Conservation (phyloP, 805 yeast species). For the Wickerhamomyces hampshirensis region DNA sequence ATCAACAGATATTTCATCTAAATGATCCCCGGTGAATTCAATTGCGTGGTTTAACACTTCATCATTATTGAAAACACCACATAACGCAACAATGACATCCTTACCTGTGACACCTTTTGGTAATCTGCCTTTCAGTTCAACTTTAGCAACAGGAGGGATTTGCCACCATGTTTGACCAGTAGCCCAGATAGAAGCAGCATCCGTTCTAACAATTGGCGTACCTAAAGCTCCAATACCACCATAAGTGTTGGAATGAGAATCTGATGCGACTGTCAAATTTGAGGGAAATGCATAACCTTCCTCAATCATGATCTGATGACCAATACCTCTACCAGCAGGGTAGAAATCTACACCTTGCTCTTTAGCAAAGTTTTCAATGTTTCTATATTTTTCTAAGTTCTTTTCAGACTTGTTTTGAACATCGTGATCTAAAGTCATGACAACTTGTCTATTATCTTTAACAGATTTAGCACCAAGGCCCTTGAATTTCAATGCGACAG, state of each 20-base stretch:
- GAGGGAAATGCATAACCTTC: slow-evolving; percentile 98
- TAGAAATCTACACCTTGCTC: slow-evolving; percentile 93
- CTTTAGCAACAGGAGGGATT: slow-evolving; percentile 97
- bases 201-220: slow-evolving; percentile 97
- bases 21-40: slow-evolving; percentile 84
- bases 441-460: slow-evolving; percentile 84
- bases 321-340: slow-evolving; percentile 99
- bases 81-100: slow-evolving; percentile 92
- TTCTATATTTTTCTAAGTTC: slow-evolving; percentile 80
- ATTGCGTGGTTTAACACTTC: slow-evolving; percentile 92
- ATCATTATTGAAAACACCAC: slow-evolving; percentile 90
- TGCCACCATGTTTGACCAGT: slow-evolving; percentile 99
- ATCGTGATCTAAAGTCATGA: slow-evolving; percentile 95
- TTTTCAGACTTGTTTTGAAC: slow-evolving; percentile 91
- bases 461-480: slow-evolving; percentile 88
- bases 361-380: slow-evolving; percentile 85
- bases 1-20: slow-evolving; percentile 66
- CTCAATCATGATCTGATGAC: slow-evolving; percentile 98
- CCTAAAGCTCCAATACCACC: slow-evolving; percentile 97
- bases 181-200: slow-evolving; percentile 99
- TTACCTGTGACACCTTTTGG: slow-evolving; percentile 92
- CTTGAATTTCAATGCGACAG: slow-evolving; percentile 94
- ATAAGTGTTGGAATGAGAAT: slow-evolving; percentile 95
- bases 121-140: slow-evolving; percentile 74
- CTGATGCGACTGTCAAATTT: slow-evolving; percentile 92